Percentiles rank a stretch among this genome's conserved stretches.
Conservation (phyloP, 768 basidiomycete species). For the Termitomyces sp. region DNA sequence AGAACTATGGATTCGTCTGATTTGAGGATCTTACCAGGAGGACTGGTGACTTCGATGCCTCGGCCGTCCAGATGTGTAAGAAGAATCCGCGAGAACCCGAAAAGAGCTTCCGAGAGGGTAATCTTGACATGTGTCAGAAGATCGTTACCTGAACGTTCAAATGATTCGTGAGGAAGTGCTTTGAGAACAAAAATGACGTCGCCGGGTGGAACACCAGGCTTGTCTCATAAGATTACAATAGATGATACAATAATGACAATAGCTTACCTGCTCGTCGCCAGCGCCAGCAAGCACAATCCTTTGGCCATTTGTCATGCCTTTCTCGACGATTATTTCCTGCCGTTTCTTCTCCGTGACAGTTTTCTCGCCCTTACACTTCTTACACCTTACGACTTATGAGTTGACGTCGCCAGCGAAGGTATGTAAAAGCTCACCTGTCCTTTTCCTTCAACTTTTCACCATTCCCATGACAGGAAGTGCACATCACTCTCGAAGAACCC, state of each 20-base stretch:
- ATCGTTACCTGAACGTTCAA: conserved; percentile 81
- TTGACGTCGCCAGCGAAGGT: neutral
- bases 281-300: conserved; percentile 88
- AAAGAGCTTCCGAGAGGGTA: conserved; percentile 88
- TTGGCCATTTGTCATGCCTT: conserved; percentile 81
- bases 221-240: neutral
- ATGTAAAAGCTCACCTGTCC: conserved; percentile 53
- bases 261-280: conserved; percentile 80
- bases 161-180: conserved; percentile 64
- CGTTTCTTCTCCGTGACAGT: conserved; percentile 85
- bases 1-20: conserved; percentile 71
- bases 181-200: conserved; percentile 87
- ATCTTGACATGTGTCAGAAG: conserved; percentile 78
- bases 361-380: conserved; percentile 90
- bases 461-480: conserved; percentile 65
- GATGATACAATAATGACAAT: neutral
- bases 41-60: conserved; percentile 76
- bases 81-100: conserved; percentile 91
- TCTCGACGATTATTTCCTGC: conserved; percentile 83
- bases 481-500: conserved; percentile 51
- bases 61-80: conserved; percentile 92
- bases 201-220: conserved; percentile 86
- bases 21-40: conserved; percentile 72
- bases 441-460: conserved; percentile 79
- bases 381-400: conserved; percentile 57